Conservation (phyloP, 106 monocot genomes). For the Triglochin maritima region DNA sequence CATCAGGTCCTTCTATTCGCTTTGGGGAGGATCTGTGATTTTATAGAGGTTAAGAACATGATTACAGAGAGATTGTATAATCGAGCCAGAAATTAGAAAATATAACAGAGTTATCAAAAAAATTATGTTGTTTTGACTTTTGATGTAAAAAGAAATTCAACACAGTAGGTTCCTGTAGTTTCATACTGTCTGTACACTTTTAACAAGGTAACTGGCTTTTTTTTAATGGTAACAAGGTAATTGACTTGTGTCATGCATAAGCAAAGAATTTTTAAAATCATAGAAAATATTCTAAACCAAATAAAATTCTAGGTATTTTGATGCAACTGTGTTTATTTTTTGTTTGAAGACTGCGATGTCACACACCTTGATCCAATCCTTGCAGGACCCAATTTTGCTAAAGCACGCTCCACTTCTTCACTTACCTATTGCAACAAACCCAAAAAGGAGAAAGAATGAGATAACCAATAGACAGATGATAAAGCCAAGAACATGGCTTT, state of each 20-base stretch:
- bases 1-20: slow-evolving; percentile 23
- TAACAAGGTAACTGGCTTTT: no score
- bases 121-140: no score
- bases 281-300: background rate
- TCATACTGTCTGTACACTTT: no score
- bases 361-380: slow-evolving; percentile 14
- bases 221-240: no score
- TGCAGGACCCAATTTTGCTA: slow-evolving; percentile 16
- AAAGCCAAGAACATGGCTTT: no score
- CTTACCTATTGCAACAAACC: slow-evolving; percentile 17
- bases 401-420: slow-evolving; percentile 35
- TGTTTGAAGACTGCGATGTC: no score
- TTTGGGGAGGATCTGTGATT: slow-evolving; percentile 15
- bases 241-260: no score
- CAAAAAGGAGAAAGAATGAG: no score
- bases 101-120: background rate
- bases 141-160: background rate
- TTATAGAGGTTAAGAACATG: background rate
- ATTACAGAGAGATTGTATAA: background rate
- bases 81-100: background rate
- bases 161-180: background rate
- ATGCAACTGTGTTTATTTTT: background rate
- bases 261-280: no score
- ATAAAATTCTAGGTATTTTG: background rate
- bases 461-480: no score